phyloP scores from a whole-genome alignment of 768 basidiomycete species.

The Trametes villosa region DNA sequence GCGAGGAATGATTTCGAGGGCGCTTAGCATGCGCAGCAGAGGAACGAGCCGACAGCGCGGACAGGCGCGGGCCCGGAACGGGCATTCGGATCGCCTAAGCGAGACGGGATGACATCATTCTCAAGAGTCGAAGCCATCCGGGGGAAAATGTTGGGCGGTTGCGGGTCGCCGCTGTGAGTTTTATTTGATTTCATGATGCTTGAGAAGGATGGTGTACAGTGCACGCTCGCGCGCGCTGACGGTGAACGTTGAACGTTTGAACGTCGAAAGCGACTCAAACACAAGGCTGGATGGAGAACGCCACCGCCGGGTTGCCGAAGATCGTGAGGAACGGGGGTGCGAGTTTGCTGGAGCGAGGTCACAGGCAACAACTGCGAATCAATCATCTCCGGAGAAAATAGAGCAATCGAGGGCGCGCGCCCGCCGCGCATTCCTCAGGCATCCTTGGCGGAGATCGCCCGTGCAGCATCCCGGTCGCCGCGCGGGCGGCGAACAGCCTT shows the following conservation, averaged over 20 bases:
- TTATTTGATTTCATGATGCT: neutral
- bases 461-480: conserved; percentile 5
- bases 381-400: too few species aligned
- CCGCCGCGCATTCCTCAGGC: neutral
- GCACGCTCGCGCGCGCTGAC: too few species aligned
- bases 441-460: too few species aligned
- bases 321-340: conserved; percentile 15
- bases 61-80: too few species aligned
- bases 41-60: too few species aligned
- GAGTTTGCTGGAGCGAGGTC: neutral
- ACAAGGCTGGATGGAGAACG: conserved; percentile 1
- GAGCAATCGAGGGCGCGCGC: neutral
- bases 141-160: neutral
- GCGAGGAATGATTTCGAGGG: too few species aligned
- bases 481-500: neutral
- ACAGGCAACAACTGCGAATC: neutral
- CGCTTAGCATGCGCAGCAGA: too few species aligned
- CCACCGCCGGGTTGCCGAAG: conserved; percentile 4
- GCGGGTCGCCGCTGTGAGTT: neutral
- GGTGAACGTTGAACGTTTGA: too few species aligned
- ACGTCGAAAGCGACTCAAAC: neutral
- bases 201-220: too few species aligned
- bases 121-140: neutral
- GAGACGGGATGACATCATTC: conserved; percentile 10
- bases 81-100: too few species aligned